phyloP scores from a whole-genome alignment of 768 basidiomycete species.

The Cystofilobasidium capitatum region DNA sequence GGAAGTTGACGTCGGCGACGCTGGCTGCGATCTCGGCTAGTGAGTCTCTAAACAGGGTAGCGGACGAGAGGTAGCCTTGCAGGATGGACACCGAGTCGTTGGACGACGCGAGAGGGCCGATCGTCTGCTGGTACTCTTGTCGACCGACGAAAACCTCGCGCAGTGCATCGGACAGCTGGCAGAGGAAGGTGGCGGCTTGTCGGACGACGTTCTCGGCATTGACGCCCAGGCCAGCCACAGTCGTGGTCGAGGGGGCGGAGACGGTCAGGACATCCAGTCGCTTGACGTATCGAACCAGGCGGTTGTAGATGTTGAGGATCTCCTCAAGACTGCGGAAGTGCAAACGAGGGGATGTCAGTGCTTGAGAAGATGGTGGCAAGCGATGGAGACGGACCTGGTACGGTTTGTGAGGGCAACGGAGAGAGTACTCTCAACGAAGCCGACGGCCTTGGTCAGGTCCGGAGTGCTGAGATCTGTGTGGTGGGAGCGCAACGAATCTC shows the following conservation, averaged over 20 bases:
- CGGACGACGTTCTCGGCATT: neutral
- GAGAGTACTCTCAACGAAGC: slow-evolving; percentile 69
- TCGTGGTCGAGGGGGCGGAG: neutral
- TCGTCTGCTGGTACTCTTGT: slow-evolving; percentile 7
- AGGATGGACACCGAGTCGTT: neutral
- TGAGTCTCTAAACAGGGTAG: neutral
- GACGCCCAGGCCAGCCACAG: slow-evolving; percentile 1
- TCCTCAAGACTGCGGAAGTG: neutral
- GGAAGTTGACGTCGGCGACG: neutral
- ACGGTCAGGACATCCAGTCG: neutral
- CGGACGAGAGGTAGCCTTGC: neutral
- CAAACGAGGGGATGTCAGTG: neutral
- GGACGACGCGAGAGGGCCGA: neutral
- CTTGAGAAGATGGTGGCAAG: neutral
- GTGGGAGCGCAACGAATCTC: slow-evolving; percentile 56
- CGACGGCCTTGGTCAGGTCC: slow-evolving; percentile 70
- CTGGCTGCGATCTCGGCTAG: neutral
- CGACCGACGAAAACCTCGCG: slow-evolving; percentile 11
- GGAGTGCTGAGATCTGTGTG: slow-evolving; percentile 75
- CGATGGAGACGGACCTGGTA: slow-evolving; percentile 47
- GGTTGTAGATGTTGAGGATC: neutral
- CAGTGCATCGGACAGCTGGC: slow-evolving; percentile 19
- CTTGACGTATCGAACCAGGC: slow-evolving; percentile 1
- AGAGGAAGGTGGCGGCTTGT: neutral
- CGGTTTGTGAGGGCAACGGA: slow-evolving; percentile 56